Base-by-base conservation (phyloP, 2,329 filamentous ascomycete species). In the Penicillium aurantiogriseum region DNA sequence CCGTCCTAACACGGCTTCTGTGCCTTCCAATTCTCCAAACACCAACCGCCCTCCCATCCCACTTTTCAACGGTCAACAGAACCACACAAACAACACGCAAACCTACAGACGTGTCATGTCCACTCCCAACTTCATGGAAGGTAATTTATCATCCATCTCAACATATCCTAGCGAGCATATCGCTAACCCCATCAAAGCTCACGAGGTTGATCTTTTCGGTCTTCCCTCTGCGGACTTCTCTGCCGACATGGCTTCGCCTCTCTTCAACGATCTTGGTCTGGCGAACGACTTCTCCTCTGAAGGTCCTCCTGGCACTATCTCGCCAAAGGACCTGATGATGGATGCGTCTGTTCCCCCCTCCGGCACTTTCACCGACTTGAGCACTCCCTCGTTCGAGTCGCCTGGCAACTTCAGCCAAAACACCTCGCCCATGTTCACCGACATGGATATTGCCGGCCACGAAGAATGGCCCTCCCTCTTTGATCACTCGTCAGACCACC, bases 291-390 rank as follows among this genome's bases (percentile, higher is more conserved):
- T 62, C 42, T 67, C 71, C 33, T 63, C 63, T 25, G 74, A 44
- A 27, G 42, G 73, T 58, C 71, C 68, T 31, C 47, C 63, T 27
- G 84, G 83, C 67, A 96, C 92, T 42, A 84, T 96, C 61, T 96
- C 92, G 60, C 92, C 92, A 21, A 88, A 90, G 74, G 91, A 96
- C 69, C 81, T 96, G 63, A 78, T 88, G 64, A 80, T 92, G 67
- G 84, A 86, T 65, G 85, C 86, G 69, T 95, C 91, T 61, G 86
- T 91, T 38, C 92, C 92, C 31, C 90, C 90, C 70, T 96, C 92
- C 2, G 83, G 88, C 46, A 87, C 90, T 35, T 86, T 94, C 71
- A 96, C 92, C 36, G 87, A 91, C 62, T 71, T 96, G 75, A 96
- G 91, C 56, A 94, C 92, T 59, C 92, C 92, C 44, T 88, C 86